Conservation (phyloP, 2,329 filamentous ascomycete genomes). For the Pseudogymnoascus sp. region DNA sequence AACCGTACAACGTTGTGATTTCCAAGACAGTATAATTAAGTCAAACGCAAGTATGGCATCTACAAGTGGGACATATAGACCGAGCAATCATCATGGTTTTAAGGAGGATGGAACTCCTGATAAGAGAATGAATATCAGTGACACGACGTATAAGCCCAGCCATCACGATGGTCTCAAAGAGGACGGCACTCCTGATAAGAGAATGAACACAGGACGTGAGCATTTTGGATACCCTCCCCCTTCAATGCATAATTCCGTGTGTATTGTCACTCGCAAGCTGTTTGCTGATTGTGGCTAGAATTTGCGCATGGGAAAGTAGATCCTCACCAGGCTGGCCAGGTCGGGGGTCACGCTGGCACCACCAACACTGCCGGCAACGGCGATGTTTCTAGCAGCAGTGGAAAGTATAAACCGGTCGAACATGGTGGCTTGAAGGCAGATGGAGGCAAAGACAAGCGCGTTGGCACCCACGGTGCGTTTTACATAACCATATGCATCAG, state of each 20-base stretch:
- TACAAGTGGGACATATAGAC: conserved; percentile 1
- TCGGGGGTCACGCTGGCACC: conserved; percentile 24
- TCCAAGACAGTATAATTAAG: not conserved
- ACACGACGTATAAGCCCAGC: conserved; percentile 2
- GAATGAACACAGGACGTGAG: conserved; percentile 28
- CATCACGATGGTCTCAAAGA: conserved; percentile 35
- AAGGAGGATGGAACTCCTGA: conserved; percentile 35
- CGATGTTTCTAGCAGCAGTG: not conserved
- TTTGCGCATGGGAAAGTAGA: conserved; percentile 32
- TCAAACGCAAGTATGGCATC: not conserved
- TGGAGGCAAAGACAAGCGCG: conserved; percentile 29
- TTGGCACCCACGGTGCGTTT: conserved; percentile 24
- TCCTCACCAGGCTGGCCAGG: conserved; percentile 30
- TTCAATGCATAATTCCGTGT: not conserved
- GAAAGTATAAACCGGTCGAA: conserved; percentile 18
- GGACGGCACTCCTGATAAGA: conserved; percentile 34
- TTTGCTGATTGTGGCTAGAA: conserved; percentile 13
- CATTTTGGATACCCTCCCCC: not conserved
- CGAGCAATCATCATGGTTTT: conserved; percentile 31
- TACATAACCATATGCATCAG: not conserved
- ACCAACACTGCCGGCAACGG: conserved; percentile 11
- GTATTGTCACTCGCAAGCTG: not conserved
- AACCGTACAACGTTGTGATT: not conserved
- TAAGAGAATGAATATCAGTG: conserved; percentile 21
- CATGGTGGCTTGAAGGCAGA: conserved; percentile 31